These are phyloP conservation scores for Candida pseudoviswanathii DNA, from an alignment of 1,139 yeast genomes.

Conservation along the genomic window DNA sequence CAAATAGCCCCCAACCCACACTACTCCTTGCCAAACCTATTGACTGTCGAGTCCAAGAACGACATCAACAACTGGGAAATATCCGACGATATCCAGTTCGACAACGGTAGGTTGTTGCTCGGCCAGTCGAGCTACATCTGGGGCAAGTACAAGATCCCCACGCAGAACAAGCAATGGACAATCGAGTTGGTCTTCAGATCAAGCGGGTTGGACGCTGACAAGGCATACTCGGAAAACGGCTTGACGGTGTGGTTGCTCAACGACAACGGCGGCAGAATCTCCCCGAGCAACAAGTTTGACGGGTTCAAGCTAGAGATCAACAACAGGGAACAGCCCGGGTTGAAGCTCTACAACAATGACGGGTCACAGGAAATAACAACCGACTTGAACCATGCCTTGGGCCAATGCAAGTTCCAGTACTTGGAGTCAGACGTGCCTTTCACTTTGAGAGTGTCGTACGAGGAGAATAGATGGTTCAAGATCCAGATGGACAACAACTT, in stretches of 20 bases:
- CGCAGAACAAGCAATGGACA: slow-evolving; percentile 51
- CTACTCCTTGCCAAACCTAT: slow-evolving; percentile 14
- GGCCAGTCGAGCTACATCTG: slow-evolving; percentile 46
- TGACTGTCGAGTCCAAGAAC: slow-evolving; percentile 7
- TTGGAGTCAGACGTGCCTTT: slow-evolving; percentile 71
- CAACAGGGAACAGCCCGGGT: slow-evolving; percentile 48
- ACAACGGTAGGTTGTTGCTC: slow-evolving; percentile 43
- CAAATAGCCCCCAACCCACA: slow-evolving; percentile 5
- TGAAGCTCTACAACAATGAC: slow-evolving; percentile 62
- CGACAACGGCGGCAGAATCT: slow-evolving; percentile 17
- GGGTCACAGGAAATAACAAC: slow-evolving; percentile 40
- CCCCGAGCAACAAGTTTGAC: slow-evolving; percentile 43
- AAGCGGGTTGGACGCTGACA: slow-evolving; percentile 40
- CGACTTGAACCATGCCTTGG: slow-evolving; percentile 40
- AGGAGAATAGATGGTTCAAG: slow-evolving; percentile 46
- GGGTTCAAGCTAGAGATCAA: slow-evolving; percentile 64
- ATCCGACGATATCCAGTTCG: slow-evolving; percentile 30
- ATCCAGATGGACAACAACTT: slow-evolving; percentile 71
- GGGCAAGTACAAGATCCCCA: slow-evolving; percentile 40
- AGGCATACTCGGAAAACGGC: slow-evolving; percentile 44
- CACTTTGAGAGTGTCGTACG: slow-evolving; percentile 64
- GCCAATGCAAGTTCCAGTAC: slow-evolving; percentile 58
- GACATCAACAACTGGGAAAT: slow-evolving; percentile 29
- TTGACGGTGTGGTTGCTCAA: slow-evolving; percentile 53
- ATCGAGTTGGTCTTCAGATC: slow-evolving; percentile 64